Conservation (phyloP, 768 basidiomycete species). For the Termitomyces sp. region DNA sequence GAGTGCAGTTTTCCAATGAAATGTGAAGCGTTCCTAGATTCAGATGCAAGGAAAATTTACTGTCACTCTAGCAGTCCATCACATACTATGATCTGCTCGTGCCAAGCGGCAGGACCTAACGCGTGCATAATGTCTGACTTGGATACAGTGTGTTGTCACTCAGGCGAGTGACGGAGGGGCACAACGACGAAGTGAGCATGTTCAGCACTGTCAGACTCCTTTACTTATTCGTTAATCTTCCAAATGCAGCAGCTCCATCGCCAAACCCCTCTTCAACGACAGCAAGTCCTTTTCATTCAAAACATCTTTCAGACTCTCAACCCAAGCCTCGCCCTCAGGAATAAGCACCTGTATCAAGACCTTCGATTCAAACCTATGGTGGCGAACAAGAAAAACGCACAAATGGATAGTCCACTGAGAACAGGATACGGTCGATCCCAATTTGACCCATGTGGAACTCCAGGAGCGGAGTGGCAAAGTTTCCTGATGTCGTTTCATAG, state of each 20-base stretch:
- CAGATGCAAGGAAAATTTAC: too few species aligned
- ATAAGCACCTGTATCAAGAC: slow-evolving; percentile 14
- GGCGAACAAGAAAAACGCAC: slow-evolving; percentile 14
- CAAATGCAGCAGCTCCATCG: slow-evolving; percentile 24
- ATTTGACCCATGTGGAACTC: slow-evolving; percentile 35
- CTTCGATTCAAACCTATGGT: neutral
- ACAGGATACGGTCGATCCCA: slow-evolving; percentile 35
- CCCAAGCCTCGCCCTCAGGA: slow-evolving; percentile 19
- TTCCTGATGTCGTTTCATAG: slow-evolving; percentile 36
- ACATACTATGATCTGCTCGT: too few species aligned
- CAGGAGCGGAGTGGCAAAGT: slow-evolving; percentile 33
- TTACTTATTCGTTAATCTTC: slow-evolving; percentile 14
- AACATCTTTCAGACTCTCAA: slow-evolving; percentile 17
- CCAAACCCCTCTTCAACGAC: slow-evolving; percentile 23
- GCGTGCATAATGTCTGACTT: too few species aligned
- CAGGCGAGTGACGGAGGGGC: too few species aligned
- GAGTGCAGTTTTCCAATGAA: too few species aligned
- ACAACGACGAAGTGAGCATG: neutral
- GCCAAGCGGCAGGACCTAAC: too few species aligned
- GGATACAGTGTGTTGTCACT: too few species aligned
- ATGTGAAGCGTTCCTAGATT: too few species aligned
- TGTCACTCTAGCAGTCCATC: too few species aligned
- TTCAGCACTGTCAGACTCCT: neutral
- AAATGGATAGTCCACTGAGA: slow-evolving; percentile 34
- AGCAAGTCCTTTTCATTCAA: slow-evolving; percentile 18